Base-by-base conservation (phyloP, 495 filamentous ascomycete species). In the Penicillium ucsense region DNA sequence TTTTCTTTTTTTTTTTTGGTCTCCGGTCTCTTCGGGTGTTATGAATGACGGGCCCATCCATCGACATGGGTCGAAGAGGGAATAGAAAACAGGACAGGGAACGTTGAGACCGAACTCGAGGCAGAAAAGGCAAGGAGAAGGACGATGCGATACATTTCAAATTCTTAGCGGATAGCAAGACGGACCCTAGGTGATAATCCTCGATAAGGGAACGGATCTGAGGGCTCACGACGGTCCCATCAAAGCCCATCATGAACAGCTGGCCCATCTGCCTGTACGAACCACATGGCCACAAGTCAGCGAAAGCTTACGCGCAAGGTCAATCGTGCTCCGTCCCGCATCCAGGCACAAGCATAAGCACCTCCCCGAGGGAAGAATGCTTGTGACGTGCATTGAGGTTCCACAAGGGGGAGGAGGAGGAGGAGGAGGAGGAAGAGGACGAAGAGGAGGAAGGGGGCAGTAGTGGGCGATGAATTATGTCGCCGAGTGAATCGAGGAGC, bases 201-300 rank as follows among this genome's bases (percentile, higher is more conserved):
- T 88, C 81, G 55, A 95, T 94, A 50, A 95, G 78, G 35, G 79
- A 79, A 55, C 81, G 82, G 55, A 95, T 92, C 66, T 89, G 85
- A 41, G 84, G 83, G 29, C 84, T 92, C 48, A 94, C 83, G 55
- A 85, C 78, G 39, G 88, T 90, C 48, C 88, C 88, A 75, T 95
- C 88, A 72, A 89, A 95, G 62, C 88, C 89, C 87, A 94, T 91
- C 77, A 94, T 91, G 68, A 94, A 83, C 66, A 94, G 80, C 75
- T 94, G 88, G 46, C 89, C 89, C 75, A 90, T 86, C 59, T 73
- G 70, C 61, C 71, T 74, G 51, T 30, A 8, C 31, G 31, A n/a
- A 27, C 38, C 45, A 48, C 31, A 46, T 54, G 50, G 35, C 50
- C 38, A 20, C 20, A 20, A 31, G 53, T 56, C 49, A 59, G 58